phyloP scores from a whole-genome alignment of 31 red algal genomes.

The Asparagopsis taxiformis region DNA sequence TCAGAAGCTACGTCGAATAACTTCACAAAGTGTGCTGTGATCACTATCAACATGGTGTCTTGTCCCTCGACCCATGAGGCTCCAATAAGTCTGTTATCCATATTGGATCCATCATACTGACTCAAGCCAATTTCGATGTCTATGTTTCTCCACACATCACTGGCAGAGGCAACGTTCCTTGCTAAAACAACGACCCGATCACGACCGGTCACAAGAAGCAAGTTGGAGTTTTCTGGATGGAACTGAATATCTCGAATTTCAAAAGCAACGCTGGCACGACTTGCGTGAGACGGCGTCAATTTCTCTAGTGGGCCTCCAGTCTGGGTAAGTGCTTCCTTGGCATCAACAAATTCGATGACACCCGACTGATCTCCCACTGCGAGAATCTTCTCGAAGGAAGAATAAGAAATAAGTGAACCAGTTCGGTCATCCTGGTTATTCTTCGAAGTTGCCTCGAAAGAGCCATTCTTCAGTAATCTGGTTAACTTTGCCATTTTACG shows the following conservation, averaged over 20 bases:
- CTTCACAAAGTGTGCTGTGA: constrained; percentile 61
- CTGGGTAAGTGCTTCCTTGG: constrained; percentile 20
- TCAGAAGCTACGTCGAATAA: constrained; percentile 67
- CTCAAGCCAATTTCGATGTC: constrained; percentile 60
- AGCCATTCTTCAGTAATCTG: constrained; percentile 19
- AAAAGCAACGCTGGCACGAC: constrained; percentile 20
- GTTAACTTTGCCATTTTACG: constrained; percentile 6
- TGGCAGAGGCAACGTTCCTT: background rate
- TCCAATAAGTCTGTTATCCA: constrained; percentile 26
- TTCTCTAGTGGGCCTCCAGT: constrained; percentile 26
- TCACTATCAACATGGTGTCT: constrained; percentile 31
- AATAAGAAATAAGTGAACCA: constrained; percentile 38
- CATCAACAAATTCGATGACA: constrained; percentile 42
- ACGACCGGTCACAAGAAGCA: constrained; percentile 35
- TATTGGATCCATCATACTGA: constrained; percentile 32
- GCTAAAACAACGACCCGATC: constrained; percentile 24
- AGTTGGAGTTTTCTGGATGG: constrained; percentile 52
- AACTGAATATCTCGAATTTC: constrained; percentile 11
- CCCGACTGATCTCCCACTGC: constrained; percentile 21
- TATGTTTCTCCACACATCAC: constrained; percentile 19
- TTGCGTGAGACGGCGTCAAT: background rate
- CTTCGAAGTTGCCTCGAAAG: constrained; percentile 10
- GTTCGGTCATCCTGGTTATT: background rate
- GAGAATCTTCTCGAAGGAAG: constrained; percentile 18
- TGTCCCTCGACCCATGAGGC: constrained; percentile 50